Evolutionary conservation across 257 asterid species (phyloP).

Genomic region (Petunia axillaris): DNA sequence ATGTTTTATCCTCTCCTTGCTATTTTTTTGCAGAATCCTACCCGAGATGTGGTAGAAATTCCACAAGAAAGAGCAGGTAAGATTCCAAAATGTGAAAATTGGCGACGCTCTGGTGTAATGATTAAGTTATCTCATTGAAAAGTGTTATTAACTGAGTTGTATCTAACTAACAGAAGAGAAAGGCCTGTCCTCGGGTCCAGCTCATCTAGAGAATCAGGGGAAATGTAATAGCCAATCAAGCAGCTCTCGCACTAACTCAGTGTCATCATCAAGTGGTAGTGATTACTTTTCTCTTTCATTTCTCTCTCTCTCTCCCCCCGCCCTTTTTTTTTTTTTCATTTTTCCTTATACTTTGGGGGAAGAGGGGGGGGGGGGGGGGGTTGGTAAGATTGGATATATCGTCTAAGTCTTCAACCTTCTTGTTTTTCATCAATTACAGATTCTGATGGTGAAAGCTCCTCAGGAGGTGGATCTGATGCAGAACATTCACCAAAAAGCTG

Average conservation of each 20-base stretch:
- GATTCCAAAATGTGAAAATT: conserved; percentile 15
- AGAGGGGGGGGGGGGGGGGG: neutral
- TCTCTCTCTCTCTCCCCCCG: neutral
- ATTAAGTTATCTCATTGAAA: neutral
- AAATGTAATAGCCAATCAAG: conserved; percentile 49
- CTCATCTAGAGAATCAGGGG: conserved; percentile 48
- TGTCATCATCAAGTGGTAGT: conserved; percentile 73
- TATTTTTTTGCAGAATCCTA: conserved; percentile 39
- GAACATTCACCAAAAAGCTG: conserved; percentile 48
- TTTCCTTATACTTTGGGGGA: neutral
- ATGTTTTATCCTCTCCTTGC: conserved; percentile 4
- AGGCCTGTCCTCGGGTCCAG: conserved; percentile 46
- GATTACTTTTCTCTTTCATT: conserved; percentile 1
- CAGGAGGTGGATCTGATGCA: conserved; percentile 67
- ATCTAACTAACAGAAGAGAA: conserved; percentile 45
- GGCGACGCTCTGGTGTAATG: neutral
- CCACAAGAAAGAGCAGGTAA: conserved; percentile 58
- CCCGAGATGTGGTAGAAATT: conserved; percentile 50
- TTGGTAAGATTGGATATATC: neutral
- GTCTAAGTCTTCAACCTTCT: neutral
- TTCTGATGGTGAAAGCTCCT: conserved; percentile 74
- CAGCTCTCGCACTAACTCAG: conserved; percentile 65
- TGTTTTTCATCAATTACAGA: conserved; percentile 41
- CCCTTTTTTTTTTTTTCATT: conserved; percentile 24
- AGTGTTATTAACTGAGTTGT: conserved; percentile 24